Evolutionary conservation across 306 rosid species (phyloP).

Genomic region (Mimosa pudica): DNA sequence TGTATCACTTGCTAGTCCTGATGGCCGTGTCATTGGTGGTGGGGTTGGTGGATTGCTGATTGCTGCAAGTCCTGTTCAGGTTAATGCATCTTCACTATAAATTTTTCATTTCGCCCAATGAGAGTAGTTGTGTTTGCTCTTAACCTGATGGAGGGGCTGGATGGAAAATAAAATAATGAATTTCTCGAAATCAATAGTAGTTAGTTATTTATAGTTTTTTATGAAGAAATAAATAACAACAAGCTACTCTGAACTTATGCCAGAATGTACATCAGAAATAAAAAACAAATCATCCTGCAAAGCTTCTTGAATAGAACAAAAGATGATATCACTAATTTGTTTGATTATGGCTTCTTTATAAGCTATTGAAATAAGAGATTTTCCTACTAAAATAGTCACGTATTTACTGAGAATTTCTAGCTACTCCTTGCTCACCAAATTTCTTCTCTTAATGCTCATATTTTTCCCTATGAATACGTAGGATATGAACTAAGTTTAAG

Average conservation of each 20-base stretch:
- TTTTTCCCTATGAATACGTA: not conserved
- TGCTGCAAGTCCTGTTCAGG: conserved; percentile 95
- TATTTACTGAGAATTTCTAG: not conserved
- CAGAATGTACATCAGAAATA: too few relatives aligned
- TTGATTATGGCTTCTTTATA: not conserved
- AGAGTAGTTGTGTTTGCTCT: not conserved
- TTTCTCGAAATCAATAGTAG: not conserved
- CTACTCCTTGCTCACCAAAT: not conserved
- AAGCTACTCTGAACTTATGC: too few relatives aligned
- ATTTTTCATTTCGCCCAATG: not conserved
- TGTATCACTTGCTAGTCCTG: conserved; percentile 90
- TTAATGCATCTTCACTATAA: conserved; percentile 30
- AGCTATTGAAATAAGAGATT: not conserved
- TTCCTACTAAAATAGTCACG: not conserved
- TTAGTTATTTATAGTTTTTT: too few relatives aligned
- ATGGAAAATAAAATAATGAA: not conserved
- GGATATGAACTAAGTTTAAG: not conserved
- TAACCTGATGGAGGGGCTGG: not conserved
- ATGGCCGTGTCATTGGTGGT: conserved; percentile 90
- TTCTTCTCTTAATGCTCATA: not conserved
- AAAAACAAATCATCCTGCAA: too few relatives aligned
- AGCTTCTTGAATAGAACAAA: not conserved
- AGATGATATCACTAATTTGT: not conserved
- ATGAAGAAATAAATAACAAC: too few relatives aligned
- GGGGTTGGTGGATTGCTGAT: conserved; percentile 84